phyloP scores from a whole-genome alignment of 106 monocot species.

The Ottelia alismoides region DNA sequence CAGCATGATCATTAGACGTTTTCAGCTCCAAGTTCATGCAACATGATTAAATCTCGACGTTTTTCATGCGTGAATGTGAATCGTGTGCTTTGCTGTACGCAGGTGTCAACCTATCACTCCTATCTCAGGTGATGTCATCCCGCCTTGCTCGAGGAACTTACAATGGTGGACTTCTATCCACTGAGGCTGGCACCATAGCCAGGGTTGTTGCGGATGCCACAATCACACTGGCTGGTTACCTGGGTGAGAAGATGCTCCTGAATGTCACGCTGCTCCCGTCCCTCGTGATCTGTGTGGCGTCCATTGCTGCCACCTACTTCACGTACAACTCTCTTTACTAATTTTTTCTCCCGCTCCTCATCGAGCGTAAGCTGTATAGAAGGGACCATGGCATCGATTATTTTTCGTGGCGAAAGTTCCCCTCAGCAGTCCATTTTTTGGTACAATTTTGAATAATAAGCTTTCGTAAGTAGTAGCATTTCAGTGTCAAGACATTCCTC shows the following conservation, averaged over 20 bases:
- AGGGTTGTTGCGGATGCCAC: conserved; percentile 79
- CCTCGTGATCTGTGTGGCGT: conserved; percentile 45
- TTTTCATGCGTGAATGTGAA: no score
- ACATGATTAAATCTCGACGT: no score
- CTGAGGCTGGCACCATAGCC: conserved; percentile 37
- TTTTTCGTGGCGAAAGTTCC: no score
- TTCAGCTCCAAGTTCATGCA: no score
- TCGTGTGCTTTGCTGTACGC: conserved; percentile 10
- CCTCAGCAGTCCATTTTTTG: no score
- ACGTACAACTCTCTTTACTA: conserved; percentile 68
- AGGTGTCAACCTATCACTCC: conserved; percentile 87
- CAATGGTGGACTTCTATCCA: conserved; percentile 80
- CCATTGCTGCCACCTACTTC: conserved; percentile 43
- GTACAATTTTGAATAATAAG: no score
- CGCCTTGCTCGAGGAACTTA: conserved; percentile 90
- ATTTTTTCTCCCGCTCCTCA: neutral
- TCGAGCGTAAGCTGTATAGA: no score
- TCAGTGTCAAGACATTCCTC: no score
- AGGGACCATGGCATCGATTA: no score
- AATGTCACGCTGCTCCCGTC: conserved; percentile 79
- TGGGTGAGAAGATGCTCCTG: conserved; percentile 50
- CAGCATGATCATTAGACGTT: no score
- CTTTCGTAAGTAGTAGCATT: no score
- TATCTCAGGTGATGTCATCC: conserved; percentile 90
- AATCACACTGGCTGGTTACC: conserved; percentile 76